These are phyloP conservation scores for Parsonsia alboflavescens DNA, from an alignment of 257 asterid species.

Conservation along the genomic window DNA sequence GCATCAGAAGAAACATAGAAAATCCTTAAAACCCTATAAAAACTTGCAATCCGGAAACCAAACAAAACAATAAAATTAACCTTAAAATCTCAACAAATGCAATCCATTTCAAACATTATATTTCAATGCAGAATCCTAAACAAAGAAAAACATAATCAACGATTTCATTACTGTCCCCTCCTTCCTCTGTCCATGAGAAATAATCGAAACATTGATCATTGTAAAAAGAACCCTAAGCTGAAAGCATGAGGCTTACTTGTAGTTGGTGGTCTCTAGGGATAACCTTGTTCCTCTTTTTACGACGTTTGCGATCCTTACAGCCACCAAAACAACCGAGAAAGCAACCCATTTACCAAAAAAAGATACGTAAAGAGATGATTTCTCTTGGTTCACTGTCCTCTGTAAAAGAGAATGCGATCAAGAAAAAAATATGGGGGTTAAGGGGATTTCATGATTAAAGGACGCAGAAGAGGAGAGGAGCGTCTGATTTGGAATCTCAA, in stretches of 20 bases:
- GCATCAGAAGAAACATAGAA: background rate
- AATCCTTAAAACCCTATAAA: background rate
- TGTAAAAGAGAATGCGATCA: background rate
- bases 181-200: background rate
- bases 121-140: background rate
- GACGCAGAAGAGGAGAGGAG: conserved; percentile 2
- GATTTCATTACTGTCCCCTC: background rate
- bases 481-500: background rate
- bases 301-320: conserved; percentile 49
- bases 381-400: background rate
- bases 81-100: background rate
- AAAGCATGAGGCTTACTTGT: conserved; percentile 34
- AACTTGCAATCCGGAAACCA: background rate
- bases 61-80: background rate
- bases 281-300: conserved; percentile 42
- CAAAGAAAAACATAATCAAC: background rate
- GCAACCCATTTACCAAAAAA: conserved; percentile 56
- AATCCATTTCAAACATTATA: background rate
- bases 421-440: background rate
- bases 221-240: conserved; percentile 15
- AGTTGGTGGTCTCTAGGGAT: conserved; percentile 39
- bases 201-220: background rate
- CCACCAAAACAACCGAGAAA: conserved; percentile 87
- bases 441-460: background rate
- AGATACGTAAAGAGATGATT: background rate